These are phyloP conservation scores for Bipolaris sorokiniana DNA, from an alignment of 2,329 filamentous ascomycete genomes.

Conservation along the genomic window DNA sequence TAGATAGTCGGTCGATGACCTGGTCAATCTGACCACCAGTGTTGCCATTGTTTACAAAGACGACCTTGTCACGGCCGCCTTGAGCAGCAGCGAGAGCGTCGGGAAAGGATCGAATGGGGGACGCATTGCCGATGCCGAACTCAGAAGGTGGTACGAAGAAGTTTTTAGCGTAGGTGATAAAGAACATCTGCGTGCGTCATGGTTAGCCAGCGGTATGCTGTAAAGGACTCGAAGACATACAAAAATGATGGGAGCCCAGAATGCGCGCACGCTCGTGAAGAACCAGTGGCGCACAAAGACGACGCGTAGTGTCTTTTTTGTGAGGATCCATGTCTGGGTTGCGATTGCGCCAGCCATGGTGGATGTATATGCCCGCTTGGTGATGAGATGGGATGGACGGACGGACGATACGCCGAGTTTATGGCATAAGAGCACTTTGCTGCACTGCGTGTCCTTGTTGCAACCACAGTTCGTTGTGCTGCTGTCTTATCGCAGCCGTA, in stretches of 20 bases:
- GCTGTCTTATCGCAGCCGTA: too few relatives aligned
- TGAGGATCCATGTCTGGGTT: slow-evolving; percentile 63
- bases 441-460: too few relatives aligned
- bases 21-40: slow-evolving; percentile 72
- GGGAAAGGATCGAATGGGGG: slow-evolving; percentile 67
- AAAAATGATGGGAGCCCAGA: slow-evolving; percentile 63
- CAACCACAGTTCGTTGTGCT: too few relatives aligned
- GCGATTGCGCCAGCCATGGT: slow-evolving; percentile 47
- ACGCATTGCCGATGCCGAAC: slow-evolving; percentile 72
- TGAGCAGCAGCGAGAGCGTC: slow-evolving; percentile 66
- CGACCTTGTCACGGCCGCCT: slow-evolving; percentile 69
- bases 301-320: slow-evolving; percentile 63
- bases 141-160: slow-evolving; percentile 79
- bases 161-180: slow-evolving; percentile 73
- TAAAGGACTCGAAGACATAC: slow-evolving; percentile 28
- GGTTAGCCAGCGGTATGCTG: slow-evolving; percentile 15
- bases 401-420: too few relatives aligned
- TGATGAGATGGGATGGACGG: too few relatives aligned
- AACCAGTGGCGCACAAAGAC: slow-evolving; percentile 61
- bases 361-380: slow-evolving; percentile 17
- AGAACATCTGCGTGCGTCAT: slow-evolving; percentile 48
- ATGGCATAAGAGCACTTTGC: too few relatives aligned
- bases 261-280: slow-evolving; percentile 61
- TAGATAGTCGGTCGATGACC: slow-evolving; percentile 69
- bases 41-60: slow-evolving; percentile 77